Percentiles rank a stretch among this genome's conserved stretches.
Evolutionary conservation across 495 filamentous ascomycete genomes (phyloP).

Genomic region (Venustampulla echinocandica): DNA sequence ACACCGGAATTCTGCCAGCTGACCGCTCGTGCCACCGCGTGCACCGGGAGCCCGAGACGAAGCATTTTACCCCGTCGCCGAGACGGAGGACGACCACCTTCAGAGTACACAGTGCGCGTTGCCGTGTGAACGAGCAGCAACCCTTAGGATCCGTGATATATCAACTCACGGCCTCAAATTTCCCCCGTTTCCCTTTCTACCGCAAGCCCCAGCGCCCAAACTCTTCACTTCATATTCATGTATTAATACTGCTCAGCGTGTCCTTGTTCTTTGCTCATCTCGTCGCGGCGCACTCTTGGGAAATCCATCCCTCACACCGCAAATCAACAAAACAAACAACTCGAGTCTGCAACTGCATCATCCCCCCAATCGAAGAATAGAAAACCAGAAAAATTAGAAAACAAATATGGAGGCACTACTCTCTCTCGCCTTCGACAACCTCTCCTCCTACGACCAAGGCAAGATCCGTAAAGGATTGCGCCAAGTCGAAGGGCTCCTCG

Average conservation of each 20-base stretch:
- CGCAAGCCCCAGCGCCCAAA: constrained; percentile 4
- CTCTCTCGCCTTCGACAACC: constrained; percentile 90
- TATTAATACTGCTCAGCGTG: constrained; percentile 21
- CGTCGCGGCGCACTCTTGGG: not conserved
- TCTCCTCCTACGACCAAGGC: constrained; percentile 80
- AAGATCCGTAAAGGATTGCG: constrained; percentile 91
- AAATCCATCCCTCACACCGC: too few relatives aligned
- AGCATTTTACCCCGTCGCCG: constrained; percentile 1
- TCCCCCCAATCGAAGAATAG: constrained; percentile 1
- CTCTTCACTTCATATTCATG: constrained; percentile 18
- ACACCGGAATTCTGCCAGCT: too few relatives aligned
- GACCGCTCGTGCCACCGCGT: too few relatives aligned
- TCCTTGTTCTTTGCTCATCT: constrained; percentile 9
- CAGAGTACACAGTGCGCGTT: too few relatives aligned
- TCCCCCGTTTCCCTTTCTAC: not conserved
- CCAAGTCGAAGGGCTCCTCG: constrained; percentile 91
- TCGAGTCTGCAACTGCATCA: too few relatives aligned
- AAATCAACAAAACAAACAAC: too few relatives aligned
- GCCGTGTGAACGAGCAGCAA: constrained; percentile 4
- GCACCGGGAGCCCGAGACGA: too few relatives aligned
- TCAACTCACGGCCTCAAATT: not conserved
- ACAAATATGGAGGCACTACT: constrained; percentile 77
- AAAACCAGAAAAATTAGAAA: constrained; percentile 3
- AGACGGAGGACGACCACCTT: too few relatives aligned
- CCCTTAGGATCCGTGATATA: not conserved